These are phyloP conservation scores for Darksidea phi DNA, from an alignment of 495 filamentous ascomycete species.

Conservation along the genomic window DNA sequence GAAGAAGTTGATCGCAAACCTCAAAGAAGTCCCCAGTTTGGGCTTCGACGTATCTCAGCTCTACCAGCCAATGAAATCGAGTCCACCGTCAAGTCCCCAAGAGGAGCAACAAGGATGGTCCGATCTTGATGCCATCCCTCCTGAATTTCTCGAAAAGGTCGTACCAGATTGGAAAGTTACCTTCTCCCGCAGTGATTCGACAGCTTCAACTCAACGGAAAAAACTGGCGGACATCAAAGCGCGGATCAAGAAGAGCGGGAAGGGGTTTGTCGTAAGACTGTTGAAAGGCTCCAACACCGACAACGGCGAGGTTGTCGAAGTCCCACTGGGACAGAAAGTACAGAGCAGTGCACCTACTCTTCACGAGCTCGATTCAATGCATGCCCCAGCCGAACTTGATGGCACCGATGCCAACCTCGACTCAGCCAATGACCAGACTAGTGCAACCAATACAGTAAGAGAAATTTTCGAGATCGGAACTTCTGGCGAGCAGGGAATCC, in stretches of 20 bases:
- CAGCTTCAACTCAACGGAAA: slow-evolving; percentile 21
- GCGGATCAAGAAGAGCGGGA: slow-evolving; percentile 36
- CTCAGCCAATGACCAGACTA: background rate
- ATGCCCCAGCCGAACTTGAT: background rate
- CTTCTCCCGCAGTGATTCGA: slow-evolving; percentile 25
- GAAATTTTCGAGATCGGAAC: slow-evolving; percentile 28
- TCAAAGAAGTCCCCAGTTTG: slow-evolving; percentile 25
- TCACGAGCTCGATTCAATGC: slow-evolving; percentile 24
- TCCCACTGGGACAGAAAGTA: slow-evolving; percentile 23
- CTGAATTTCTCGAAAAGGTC: slow-evolving; percentile 33
- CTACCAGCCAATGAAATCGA: slow-evolving; percentile 30
- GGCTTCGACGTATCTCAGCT: slow-evolving; percentile 32
- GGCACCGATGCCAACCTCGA: slow-evolving; percentile 8
- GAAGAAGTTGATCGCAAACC: slow-evolving; percentile 30
- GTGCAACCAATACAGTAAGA: background rate
- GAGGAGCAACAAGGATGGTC: slow-evolving; percentile 33
- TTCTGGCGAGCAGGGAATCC: slow-evolving; percentile 22
- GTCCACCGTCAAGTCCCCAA: slow-evolving; percentile 29
- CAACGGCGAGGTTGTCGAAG: slow-evolving; percentile 31
- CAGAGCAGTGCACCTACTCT: background rate
- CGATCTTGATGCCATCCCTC: slow-evolving; percentile 32
- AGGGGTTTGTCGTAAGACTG: slow-evolving; percentile 32
- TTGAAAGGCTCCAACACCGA: slow-evolving; percentile 30
- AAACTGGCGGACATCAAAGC: slow-evolving; percentile 34
- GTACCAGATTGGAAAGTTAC: slow-evolving; percentile 33